Evolutionary conservation across 441 rosid genomes (phyloP).

Genomic region (Brassica hybrid): DNA sequence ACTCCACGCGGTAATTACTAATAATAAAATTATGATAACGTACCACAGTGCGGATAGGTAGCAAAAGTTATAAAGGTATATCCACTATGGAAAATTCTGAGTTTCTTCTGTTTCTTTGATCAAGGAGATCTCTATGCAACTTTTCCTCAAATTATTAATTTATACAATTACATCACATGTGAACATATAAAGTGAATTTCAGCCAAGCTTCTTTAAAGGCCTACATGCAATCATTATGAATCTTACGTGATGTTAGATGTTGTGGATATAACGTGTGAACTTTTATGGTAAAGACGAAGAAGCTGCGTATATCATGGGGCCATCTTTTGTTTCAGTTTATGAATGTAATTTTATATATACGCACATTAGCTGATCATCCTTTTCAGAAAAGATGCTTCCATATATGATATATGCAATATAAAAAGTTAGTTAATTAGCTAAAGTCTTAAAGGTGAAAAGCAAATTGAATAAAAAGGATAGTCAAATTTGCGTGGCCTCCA

Average conservation of each 20-base stretch:
- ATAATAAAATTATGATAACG: neutral
- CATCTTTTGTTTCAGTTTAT: too few species aligned
- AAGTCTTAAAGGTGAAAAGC: slow-evolving; percentile 8
- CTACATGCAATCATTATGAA: too few species aligned
- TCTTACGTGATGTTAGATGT: too few species aligned
- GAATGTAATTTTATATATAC: too few species aligned
- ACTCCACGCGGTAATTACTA: neutral
- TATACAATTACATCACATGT: neutral
- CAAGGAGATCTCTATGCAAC: neutral
- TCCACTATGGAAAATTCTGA: neutral
- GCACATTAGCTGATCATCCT: too few species aligned
- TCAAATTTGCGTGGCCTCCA: slow-evolving; percentile 24
- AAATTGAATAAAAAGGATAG: neutral
- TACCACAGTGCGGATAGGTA: neutral
- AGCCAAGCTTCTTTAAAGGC: too few species aligned
- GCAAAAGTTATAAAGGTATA: neutral
- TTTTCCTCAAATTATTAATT: neutral
- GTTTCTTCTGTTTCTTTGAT: neutral
- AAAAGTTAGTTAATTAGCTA: neutral
- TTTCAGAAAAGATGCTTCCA: too few species aligned
- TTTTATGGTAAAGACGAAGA: too few species aligned
- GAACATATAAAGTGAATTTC: too few species aligned
- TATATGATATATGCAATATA: too few species aligned
- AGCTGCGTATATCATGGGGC: too few species aligned
- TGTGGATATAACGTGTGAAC: too few species aligned